Base-by-base conservation (phyloP, 306 rosid species). In the Canavalia gladiata region DNA sequence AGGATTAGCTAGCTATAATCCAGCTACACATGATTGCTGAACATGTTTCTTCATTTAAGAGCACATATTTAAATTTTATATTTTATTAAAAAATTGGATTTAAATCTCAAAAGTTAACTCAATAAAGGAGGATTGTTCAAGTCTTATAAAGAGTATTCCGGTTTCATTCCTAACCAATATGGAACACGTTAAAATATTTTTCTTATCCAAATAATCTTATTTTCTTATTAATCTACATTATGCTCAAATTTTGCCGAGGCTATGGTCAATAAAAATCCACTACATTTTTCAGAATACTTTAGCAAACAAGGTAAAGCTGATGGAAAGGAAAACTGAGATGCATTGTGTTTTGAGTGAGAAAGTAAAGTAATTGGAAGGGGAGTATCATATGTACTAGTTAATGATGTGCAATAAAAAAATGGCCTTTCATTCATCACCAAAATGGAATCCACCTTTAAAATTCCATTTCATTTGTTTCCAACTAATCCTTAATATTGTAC, bases 401-500 rank as follows among this genome's bases (percentile, higher is more conserved):
- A 18, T 18, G 25, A 70, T 63, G 41, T 47, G 0, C 63, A 18
- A 52, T 25, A 41, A 13, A 37, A 62, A 12, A 18, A 2, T 29
- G 46, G 37, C 41, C 70, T 57, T 55, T 54, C 43, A 42, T 52
- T 62, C 46, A 62, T 12, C 28, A 49, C 4, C 57, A 35, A 77
- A 65, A 78, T 52, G 7, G 33, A 74, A 55, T 43, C 58, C 59
- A 60, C 43, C 7, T 55, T 70, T 43, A n/a, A 28, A 62, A 50
- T 59, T 74, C 4, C 33, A 51, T 59, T 68, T 51, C 37, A 52
- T 55, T 54, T 68, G 6, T 80, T 74, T 64, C 57, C 58, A 34
- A 52, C 82, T 69, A 30, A 71, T 78, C 50, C 55, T 47, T 80
- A 34, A 31, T 1, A 35, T 71, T 80, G 29, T 66, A 64, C 56